Conservation (phyloP, 805 yeast species). For the Metschnikowia shivogae region DNA sequence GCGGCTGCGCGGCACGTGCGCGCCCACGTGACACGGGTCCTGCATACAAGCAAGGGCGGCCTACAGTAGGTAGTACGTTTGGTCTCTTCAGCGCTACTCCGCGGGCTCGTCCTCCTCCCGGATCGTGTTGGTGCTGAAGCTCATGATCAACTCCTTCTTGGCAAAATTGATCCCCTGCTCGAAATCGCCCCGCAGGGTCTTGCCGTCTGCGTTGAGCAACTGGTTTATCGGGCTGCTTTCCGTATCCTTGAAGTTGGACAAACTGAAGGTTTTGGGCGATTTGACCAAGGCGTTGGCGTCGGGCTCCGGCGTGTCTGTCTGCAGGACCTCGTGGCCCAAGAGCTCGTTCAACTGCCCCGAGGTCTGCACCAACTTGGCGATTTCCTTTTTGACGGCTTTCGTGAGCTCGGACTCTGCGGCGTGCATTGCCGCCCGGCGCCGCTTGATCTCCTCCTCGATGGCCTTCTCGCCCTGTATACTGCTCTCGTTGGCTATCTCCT, state of each 20-base stretch:
- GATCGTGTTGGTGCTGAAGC: conserved; percentile 35
- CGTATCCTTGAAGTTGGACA: conserved; percentile 31
- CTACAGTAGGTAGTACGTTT: too few relatives aligned
- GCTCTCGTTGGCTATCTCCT: conserved; percentile 4
- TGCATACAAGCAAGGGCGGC: too few relatives aligned
- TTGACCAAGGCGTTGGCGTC: conserved; percentile 25
- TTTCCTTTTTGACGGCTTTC: conserved; percentile 31
- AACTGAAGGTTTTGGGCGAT: conserved; percentile 39
- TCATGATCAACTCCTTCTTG: conserved; percentile 22
- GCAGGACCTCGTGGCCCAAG: conserved; percentile 3
- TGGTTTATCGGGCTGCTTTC: conserved; percentile 35
- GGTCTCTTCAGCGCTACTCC: conserved; percentile 2
- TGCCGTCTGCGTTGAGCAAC: conserved; percentile 22
- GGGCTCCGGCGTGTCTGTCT: conserved; percentile 6
- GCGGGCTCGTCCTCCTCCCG: conserved; percentile 40
- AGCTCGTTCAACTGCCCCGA: conserved; percentile 15
- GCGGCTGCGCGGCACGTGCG: background rate
- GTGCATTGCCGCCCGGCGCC: conserved; percentile 5
- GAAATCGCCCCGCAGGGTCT: background rate
- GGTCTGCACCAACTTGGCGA: conserved; percentile 20
- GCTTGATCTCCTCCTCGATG: conserved; percentile 7
- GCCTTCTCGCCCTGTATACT: conserved; percentile 8
- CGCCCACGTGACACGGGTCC: background rate
- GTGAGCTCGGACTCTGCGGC: conserved; percentile 30
- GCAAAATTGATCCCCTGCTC: conserved; percentile 6